Base-by-base conservation (phyloP, 306 rosid species). In the Potentilla sterilis region DNA sequence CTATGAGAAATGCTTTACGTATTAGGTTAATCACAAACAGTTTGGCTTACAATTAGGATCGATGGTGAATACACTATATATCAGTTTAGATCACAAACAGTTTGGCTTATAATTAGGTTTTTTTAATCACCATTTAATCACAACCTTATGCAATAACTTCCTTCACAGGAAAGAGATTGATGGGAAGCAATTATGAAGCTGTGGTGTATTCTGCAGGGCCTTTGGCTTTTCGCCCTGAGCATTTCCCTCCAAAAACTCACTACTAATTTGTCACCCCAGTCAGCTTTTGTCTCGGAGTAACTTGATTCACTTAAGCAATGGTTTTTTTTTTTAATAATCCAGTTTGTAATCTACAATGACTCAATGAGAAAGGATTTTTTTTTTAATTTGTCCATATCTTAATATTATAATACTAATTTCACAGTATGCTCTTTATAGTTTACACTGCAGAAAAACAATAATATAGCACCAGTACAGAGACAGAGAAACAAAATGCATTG, bases 151-250 rank as follows among this genome's bases (percentile, higher is more conserved):
- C 28, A 28, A 28, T 28, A 28, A 28, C 28, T 28, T 28, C 28
- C 28, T 1, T 28, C 28, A 28, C 28, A 28, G 28, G 28, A 28
- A 92, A 95, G 89, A 86, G 75, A 32, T 54, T 90, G 47, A 61
- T 4, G 37, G 93, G 93, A 51, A 86, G 82, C 72, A 77, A 77
- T 15, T 92, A 95, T 13, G 88, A 87, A 70, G 92, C 96, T 35
- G 91, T 91, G 4, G 49, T 95, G 12, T 92, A 86, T 77, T 84
- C 98, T 69, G 93, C 96, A 54, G 96, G 99, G 1, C 98, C 98
- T 35, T 80, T 95, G 86, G 97, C 97, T 76, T 95, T 95, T 80
- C 93, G 86, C 68, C 93, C 99, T 40, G 75, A 73, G 43, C 73
- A 78, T 35, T 95, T 96, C 76, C 43, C 87, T 68, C 70, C 84